These are phyloP conservation scores for Physcia stellaris DNA, from an alignment of 495 filamentous ascomycete species.

Conservation along the genomic window DNA sequence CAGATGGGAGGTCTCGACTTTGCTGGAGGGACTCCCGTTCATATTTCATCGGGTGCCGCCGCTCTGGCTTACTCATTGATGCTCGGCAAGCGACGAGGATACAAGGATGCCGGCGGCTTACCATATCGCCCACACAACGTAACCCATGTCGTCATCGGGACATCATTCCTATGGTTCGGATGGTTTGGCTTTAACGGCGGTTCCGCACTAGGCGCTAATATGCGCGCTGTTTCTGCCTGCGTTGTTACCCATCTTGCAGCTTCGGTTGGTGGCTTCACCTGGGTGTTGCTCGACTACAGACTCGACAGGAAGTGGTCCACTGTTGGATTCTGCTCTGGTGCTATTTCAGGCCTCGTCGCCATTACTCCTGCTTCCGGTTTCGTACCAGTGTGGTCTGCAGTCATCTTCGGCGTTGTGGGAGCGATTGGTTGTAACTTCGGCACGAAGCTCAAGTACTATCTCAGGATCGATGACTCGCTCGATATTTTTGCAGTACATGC, in stretches of 20 bases:
- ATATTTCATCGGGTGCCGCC: conserved; percentile 40
- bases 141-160: conserved; percentile 41
- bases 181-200: conserved; percentile 54
- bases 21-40: conserved; percentile 42
- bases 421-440: conserved; percentile 34
- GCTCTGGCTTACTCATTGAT: conserved; percentile 43
- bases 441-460: conserved; percentile 42
- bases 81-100: conserved; percentile 36
- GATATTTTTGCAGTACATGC: conserved; percentile 53
- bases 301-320: conserved; percentile 41
- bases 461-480: conserved; percentile 46
- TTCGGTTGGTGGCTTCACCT: conserved; percentile 41
- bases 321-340: conserved; percentile 46
- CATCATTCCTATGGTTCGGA: conserved; percentile 44
- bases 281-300: conserved; percentile 45
- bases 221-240: conserved; percentile 42
- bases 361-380: conserved; percentile 51
- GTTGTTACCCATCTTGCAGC: conserved; percentile 53
- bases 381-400: conserved; percentile 25
- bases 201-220: conserved; percentile 39
- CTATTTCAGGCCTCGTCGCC: conserved; percentile 49
- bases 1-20: conserved; percentile 42
- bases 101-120: conserved; percentile 24
- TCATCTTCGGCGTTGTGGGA: conserved; percentile 45
- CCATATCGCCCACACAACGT: conserved; percentile 40